Percentiles rank a stretch among this genome's conserved stretches.
phyloP scores from a whole-genome alignment of 83 land plant species.

The Isoetes engelmannii region DNA sequence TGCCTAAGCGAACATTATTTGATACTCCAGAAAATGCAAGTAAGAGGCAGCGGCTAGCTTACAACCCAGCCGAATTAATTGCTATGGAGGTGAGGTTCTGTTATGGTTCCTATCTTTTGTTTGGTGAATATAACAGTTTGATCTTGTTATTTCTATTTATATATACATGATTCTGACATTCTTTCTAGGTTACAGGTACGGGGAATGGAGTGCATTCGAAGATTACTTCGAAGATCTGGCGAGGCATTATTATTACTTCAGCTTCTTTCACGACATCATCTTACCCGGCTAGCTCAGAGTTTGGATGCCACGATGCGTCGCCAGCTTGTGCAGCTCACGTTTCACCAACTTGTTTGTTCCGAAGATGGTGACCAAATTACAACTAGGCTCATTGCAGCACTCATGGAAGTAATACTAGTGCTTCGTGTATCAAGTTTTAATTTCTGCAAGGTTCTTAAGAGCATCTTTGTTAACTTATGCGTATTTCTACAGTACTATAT shows the following conservation, averaged over 20 bases:
- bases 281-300: constrained; percentile 69
- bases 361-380: constrained; percentile 87
- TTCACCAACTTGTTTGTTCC: constrained; percentile 92
- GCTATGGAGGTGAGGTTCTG: constrained; percentile 76
- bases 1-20: constrained; percentile 27
- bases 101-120: not conserved
- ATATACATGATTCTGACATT: not conserved
- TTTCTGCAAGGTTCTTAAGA: not conserved
- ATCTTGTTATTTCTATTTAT: not conserved
- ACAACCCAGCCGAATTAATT: constrained; percentile 75
- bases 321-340: constrained; percentile 67
- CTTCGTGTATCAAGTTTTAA: not conserved
- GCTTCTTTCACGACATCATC: constrained; percentile 80
- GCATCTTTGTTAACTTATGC: not conserved
- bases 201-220: constrained; percentile 89
- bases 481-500: constrained; percentile 66
- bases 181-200: constrained; percentile 55
- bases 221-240: constrained; percentile 78
- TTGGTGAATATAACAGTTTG: not conserved
- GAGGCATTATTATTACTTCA: constrained; percentile 89
- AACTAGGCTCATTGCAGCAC: constrained; percentile 74
- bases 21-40: constrained; percentile 40
- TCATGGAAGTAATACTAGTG: constrained; percentile 72
- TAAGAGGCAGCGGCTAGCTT: constrained; percentile 82
- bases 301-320: constrained; percentile 52